Base-by-base conservation (phyloP, 2,329 filamentous ascomycete species). In the Colletotrichum australisinense region DNA sequence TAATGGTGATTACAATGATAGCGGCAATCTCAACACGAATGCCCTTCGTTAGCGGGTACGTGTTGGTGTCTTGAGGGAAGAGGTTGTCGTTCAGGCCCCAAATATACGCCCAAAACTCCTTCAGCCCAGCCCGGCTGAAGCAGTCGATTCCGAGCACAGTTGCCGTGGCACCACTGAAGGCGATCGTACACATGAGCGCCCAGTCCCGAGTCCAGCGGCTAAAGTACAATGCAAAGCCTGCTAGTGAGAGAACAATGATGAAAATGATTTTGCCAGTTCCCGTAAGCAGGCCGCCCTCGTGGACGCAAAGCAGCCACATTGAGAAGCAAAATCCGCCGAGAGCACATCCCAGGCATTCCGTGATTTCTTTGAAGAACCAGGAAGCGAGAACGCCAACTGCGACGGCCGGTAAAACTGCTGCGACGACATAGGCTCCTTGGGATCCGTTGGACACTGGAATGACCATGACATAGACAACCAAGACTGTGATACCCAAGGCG, bases 31-130 rank as follows among this genome's bases (percentile, higher is more conserved):
- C 96, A 16, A 97, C 95, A 52, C 91, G 91, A 69, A 98, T 97
- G 2, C 94, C 94, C 77, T 92, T 93, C 0, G 95, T 98, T 14
- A 98, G 85, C 0, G 96, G 96, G 80, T 97, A 98, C 0, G 93
- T 95, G 60, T 88, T 86, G 1, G 93, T 93, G 49, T 90, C 89
- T 2, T 95, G 84, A 0, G 95, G 95, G 78, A 98, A 98, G 0
- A 95, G 85, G 63, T 93, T 88, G 55, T 91, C 86, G 81, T 98
- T 98, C 52, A 98, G 83, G 58, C 85, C 86, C 96, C 96, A 98
- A 49, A 97, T 88, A 80, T 97, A 98, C 6, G 94, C 89, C 96
- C 96, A 98, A 77, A 98, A 98, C 81, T 98, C 96, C 81, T 98
- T 98, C 77, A 97, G 85, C 0, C 96, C 96, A n/a, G 95, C 95